Evolutionary conservation across 495 filamentous ascomycete genomes (phyloP).

Genomic region (Pyrenula massariospora): DNA sequence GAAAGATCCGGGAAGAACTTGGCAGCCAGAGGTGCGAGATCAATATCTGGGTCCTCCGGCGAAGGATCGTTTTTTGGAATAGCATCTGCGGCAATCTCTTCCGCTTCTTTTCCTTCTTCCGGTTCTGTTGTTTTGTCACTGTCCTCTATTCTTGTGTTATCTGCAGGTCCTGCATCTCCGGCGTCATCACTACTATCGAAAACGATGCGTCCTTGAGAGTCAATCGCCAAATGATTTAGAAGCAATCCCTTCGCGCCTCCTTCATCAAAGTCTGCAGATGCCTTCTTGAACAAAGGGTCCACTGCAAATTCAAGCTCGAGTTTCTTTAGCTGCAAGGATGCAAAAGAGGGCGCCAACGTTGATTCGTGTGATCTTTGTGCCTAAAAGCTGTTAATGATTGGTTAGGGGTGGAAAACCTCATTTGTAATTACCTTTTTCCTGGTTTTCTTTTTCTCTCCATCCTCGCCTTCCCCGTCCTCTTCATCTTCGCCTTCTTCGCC

Average conservation of each 20-base stretch:
- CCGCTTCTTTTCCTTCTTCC: constrained; percentile 20
- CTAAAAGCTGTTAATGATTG: constrained; percentile 17
- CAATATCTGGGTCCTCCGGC: constrained; percentile 57
- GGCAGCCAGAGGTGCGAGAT: constrained; percentile 57
- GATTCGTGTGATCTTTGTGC: constrained; percentile 77
- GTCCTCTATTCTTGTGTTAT: constrained; percentile 20
- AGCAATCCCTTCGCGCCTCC: constrained; percentile 93
- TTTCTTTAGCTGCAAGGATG: constrained; percentile 85
- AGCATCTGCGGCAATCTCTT: constrained; percentile 16
- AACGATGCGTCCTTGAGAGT: constrained; percentile 81
- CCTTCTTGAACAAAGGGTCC: constrained; percentile 97
- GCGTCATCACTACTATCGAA: constrained; percentile 96
- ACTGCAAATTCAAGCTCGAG: constrained; percentile 95
- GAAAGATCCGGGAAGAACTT: constrained; percentile 83
- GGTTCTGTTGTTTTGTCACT: constrained; percentile 19
- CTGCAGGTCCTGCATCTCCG: constrained; percentile 42
- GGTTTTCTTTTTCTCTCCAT: constrained; percentile 62
- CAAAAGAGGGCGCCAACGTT: constrained; percentile 79
- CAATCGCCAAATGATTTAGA: constrained; percentile 90
- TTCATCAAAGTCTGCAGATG: constrained; percentile 95
- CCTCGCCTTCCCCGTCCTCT: constrained; percentile 65
- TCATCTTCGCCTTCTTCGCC: constrained; percentile 63
- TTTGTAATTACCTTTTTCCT: constrained; percentile 49
- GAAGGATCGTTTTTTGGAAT: constrained; percentile 31
- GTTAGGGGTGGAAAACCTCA: not conserved